Percentiles rank a stretch among this genome's conserved stretches.
Evolutionary conservation across 768 basidiomycete genomes (phyloP).

Genomic region (Rhodotorula toruloides): DNA sequence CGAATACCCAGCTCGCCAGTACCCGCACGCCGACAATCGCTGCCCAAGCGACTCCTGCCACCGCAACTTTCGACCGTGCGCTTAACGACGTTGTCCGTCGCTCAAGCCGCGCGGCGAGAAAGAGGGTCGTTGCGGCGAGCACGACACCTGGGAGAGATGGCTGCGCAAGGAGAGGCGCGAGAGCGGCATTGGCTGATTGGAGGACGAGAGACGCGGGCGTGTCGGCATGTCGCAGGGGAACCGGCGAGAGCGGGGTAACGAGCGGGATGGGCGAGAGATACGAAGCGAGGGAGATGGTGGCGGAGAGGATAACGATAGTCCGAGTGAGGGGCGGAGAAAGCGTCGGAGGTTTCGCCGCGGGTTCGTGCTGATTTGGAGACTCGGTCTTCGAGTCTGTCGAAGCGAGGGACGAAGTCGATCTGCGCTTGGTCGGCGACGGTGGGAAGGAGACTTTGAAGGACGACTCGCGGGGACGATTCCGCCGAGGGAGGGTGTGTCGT

Average conservation of each 20-base stretch:
- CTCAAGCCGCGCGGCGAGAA: neutral
- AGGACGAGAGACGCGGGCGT: neutral
- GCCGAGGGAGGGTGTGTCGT: slow-evolving; percentile 18
- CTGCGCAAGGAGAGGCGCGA: slow-evolving; percentile 15
- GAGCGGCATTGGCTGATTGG: slow-evolving; percentile 6
- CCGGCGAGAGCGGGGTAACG: slow-evolving; percentile 14
- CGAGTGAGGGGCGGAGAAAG: neutral
- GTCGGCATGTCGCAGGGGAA: slow-evolving; percentile 4
- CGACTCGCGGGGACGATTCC: neutral
- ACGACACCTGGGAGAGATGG: neutral
- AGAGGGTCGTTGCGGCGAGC: slow-evolving; percentile 3
- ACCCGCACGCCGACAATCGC: slow-evolving; percentile 16
- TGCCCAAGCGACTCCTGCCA: neutral
- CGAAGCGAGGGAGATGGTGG: slow-evolving; percentile 4
- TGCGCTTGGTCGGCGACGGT: neutral
- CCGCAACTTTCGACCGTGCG: neutral
- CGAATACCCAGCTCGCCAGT: slow-evolving; percentile 9
- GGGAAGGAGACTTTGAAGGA: neutral
- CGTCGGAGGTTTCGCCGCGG: neutral
- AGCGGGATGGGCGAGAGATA: neutral
- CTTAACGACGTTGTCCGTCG: neutral
- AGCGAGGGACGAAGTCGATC: neutral
- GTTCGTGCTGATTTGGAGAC: too few relatives aligned
- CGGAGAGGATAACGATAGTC: neutral
- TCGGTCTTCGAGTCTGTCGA: too few relatives aligned